Base-by-base conservation (phyloP, 2,329 filamentous ascomycete species). In the Diaporthe citriasiana region DNA sequence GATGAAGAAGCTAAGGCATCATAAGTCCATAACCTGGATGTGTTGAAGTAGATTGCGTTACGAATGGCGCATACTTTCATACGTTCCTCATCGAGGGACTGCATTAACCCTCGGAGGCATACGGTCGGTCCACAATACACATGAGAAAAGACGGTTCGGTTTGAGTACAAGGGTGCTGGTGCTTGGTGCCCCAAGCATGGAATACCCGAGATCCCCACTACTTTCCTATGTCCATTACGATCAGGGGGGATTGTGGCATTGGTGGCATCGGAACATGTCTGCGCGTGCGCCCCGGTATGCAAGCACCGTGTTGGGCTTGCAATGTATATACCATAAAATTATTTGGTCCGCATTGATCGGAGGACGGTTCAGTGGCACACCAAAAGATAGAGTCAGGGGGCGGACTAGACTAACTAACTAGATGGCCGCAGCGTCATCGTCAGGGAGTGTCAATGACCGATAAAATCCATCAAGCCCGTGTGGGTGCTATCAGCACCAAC, bases 121-220 rank as follows among this genome's bases (percentile, higher is more conserved):
- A 9, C 22, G 8, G 17, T 68, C 33, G 22, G 33, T n/a, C 47
- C 33, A 68, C 38, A 68, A 68, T 40, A 53, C n/a, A 68, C 45
- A 53, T 3, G 53, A 63, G 35, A 5, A 53, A 42, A 53, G 35
- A 63, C n/a, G 47, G 35, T 71, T 40, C 25, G 55, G 33, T 60
- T 57, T 71, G 47, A 60, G 56, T 71, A 71, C 70, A 56, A 47
- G 38, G 50, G 40, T n/a, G 38, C 27, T 27, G 63, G 33, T 70
- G 55, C 55, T 66, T 59, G 53, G 35, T 40, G 65, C 45, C 51
- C 45, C 50, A 73, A 51, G 56, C 73, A 75, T 55, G 30, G 71
- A 75, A 75, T 73, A 73, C 73, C 73, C 71, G 63, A 68, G 63
- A 63, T 65, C 65, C 72, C 70, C 53, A 57, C 12, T 13, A 51